Conservation (phyloP, 164 flowering plant genomes). For the Berberis thunbergii region DNA sequence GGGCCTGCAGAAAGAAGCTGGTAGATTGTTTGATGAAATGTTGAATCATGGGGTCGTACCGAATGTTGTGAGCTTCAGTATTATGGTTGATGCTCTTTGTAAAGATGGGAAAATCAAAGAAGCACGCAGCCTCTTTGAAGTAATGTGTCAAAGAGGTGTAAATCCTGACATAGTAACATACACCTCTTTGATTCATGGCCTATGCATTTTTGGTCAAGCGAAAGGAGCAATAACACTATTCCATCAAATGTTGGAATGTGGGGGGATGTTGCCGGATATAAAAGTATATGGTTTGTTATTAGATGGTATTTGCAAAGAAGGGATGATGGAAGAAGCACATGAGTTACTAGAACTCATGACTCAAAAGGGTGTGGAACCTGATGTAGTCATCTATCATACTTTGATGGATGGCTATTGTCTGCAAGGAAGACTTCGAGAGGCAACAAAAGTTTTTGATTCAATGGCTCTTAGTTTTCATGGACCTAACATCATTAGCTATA, state of each 20-base stretch:
- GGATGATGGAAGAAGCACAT: slow-evolving; percentile 8
- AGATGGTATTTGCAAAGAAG: neutral
- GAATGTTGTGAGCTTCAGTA: no score
- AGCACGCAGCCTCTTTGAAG: slow-evolving; percentile 1
- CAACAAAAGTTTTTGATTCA: neutral
- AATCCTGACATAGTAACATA: neutral
- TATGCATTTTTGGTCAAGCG: neutral
- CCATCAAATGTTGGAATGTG: neutral
- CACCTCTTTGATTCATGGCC: slow-evolving; percentile 2
- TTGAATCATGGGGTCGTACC: neutral
- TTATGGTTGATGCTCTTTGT: neutral
- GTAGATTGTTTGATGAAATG: neutral
- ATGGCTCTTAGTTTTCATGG: neutral
- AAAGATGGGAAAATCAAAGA: neutral
- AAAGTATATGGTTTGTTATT: no score
- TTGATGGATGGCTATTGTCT: no score
- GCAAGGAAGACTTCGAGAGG: no score
- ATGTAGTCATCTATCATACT: no score
- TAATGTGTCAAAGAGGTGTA: slow-evolving; percentile 4
- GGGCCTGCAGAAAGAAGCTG: slow-evolving; percentile 1
- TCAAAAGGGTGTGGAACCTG: neutral
- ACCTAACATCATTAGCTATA: slow-evolving; percentile 8
- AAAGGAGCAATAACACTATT: neutral
- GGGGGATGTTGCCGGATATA: neutral
- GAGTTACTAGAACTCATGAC: slow-evolving; percentile 5